A percentile compares a stretch with the other conserved stretches of the same genome.
These are phyloP conservation scores for Trichosporon coremiiforme DNA, from an alignment of 1,284 basidiomycete genomes.

Conservation along the genomic window DNA sequence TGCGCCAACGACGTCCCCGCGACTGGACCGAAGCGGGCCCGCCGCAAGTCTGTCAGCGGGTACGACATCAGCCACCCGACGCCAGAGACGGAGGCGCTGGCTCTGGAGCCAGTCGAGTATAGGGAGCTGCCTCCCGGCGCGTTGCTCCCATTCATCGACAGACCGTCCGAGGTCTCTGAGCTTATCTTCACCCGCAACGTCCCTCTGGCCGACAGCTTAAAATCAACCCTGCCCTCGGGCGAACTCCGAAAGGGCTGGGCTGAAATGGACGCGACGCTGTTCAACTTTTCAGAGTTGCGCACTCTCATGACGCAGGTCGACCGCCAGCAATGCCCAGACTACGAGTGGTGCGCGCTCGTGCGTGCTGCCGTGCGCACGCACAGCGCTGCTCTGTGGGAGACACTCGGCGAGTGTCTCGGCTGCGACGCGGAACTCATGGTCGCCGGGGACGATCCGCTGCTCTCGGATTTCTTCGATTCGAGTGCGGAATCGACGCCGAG, in stretches of 20 bases:
- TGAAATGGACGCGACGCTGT: conserved; percentile 43
- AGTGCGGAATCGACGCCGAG: conserved; percentile 15
- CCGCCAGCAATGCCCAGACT: conserved; percentile 49
- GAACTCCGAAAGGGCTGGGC: conserved; percentile 43
- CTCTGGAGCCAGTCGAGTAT: conserved; percentile 56
- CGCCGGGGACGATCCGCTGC: conserved; percentile 43
- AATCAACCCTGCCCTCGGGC: conserved; percentile 48
- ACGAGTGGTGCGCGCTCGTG: conserved; percentile 49
- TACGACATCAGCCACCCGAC: conserved; percentile 14
- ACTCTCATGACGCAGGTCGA: conserved; percentile 43
- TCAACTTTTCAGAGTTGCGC: conserved; percentile 53
- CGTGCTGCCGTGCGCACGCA: conserved; percentile 47
- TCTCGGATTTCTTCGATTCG: neutral
- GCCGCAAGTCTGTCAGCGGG: conserved; percentile 39
- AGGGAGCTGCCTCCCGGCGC: conserved; percentile 52
- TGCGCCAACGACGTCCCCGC: conserved; percentile 40
- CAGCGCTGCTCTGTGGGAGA: conserved; percentile 52
- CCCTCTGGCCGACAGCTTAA: conserved; percentile 44
- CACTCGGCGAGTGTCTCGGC: conserved; percentile 52
- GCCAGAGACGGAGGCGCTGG: conserved; percentile 36
- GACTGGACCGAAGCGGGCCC: conserved; percentile 38
- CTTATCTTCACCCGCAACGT: conserved; percentile 45
- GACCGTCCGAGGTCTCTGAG: conserved; percentile 48
- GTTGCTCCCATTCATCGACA: conserved; percentile 52
- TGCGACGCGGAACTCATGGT: conserved; percentile 53